These are phyloP conservation scores for Aspergillus melleus DNA, from an alignment of 2,329 filamentous ascomycete genomes.

Conservation along the genomic window DNA sequence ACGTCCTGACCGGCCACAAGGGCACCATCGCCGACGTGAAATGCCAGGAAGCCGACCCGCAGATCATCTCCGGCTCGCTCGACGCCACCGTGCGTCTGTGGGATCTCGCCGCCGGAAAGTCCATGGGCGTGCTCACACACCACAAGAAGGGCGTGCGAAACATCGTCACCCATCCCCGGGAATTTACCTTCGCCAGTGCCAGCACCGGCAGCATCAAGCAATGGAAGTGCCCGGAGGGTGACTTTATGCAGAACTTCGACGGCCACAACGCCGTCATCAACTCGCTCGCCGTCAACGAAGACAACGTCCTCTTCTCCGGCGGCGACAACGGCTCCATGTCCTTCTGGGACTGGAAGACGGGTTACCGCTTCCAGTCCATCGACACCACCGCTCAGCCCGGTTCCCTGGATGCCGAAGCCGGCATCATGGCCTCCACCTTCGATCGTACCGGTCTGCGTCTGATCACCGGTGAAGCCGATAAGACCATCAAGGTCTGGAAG, in stretches of 20 bases:
- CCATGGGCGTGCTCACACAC: constrained; percentile 92
- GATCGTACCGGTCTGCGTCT: constrained; percentile 84
- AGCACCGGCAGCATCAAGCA: constrained; percentile 96
- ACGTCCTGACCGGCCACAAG: constrained; percentile 88
- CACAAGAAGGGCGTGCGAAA: constrained; percentile 96
- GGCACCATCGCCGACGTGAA: constrained; percentile 85
- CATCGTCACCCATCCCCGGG: constrained; percentile 79
- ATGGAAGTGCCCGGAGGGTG: constrained; percentile 97
- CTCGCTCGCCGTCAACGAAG: constrained; percentile 86
- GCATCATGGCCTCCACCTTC: constrained; percentile 91
- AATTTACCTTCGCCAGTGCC: constrained; percentile 94
- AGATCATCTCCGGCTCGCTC: constrained; percentile 90
- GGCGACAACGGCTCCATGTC: constrained; percentile 94
- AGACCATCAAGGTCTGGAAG: constrained; percentile 99
- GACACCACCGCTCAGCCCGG: constrained; percentile 94
- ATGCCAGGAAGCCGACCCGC: constrained; percentile 94
- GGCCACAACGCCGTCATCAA: constrained; percentile 97
- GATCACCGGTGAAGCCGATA: constrained; percentile 94
- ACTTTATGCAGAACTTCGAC: constrained; percentile 99
- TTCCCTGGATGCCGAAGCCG: constrained; percentile 88
- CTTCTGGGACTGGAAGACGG: constrained; percentile 99
- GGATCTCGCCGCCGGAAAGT: constrained; percentile 95
- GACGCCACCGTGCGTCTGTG: constrained; percentile 90
- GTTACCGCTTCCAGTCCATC: constrained; percentile 83
- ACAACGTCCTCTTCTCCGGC: constrained; percentile 92